Evolutionary conservation across 2,329 filamentous ascomycete species (phyloP).

Genomic region (Colletotrichum agaves): DNA sequence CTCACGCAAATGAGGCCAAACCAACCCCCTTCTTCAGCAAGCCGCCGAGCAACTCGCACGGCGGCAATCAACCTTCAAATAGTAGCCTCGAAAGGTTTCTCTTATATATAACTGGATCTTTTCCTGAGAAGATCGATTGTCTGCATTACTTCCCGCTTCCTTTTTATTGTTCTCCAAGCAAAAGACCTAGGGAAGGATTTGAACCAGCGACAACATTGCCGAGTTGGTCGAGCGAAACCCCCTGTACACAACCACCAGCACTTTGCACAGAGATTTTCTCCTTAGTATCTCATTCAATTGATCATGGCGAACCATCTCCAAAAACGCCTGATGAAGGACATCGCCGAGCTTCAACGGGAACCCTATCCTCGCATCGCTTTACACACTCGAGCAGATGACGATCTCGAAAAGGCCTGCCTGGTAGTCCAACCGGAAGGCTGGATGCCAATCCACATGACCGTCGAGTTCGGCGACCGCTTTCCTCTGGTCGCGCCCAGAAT

Average conservation of each 20-base stretch:
- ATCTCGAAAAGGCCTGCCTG: constrained; percentile 53
- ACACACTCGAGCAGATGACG: constrained; percentile 47
- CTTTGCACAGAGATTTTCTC: too few species aligned
- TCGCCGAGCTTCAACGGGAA: constrained; percentile 55
- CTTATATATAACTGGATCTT: not conserved
- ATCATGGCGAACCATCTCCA: constrained; percentile 2
- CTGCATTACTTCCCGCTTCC: not conserved
- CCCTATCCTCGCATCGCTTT: constrained; percentile 60
- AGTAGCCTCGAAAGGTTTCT: not conserved
- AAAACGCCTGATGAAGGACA: constrained; percentile 53
- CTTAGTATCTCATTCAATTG: not conserved
- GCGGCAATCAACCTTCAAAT: not conserved
- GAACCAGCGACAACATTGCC: too few species aligned
- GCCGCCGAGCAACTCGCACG: not conserved
- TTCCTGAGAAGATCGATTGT: too few species aligned
- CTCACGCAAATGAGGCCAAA: constrained; percentile 13
- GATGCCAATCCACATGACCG: constrained; percentile 54
- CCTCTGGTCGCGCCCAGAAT: constrained; percentile 53
- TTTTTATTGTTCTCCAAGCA: not conserved
- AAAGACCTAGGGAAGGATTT: too few species aligned
- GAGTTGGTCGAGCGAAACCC: too few species aligned
- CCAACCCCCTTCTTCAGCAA: constrained; percentile 7
- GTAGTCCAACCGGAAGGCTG: constrained; percentile 54
- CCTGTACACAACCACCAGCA: too few species aligned
- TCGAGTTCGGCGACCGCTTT: constrained; percentile 50